Base-by-base conservation (phyloP, 2,329 filamentous ascomycete species). In the Biscogniauxia marginata region DNA sequence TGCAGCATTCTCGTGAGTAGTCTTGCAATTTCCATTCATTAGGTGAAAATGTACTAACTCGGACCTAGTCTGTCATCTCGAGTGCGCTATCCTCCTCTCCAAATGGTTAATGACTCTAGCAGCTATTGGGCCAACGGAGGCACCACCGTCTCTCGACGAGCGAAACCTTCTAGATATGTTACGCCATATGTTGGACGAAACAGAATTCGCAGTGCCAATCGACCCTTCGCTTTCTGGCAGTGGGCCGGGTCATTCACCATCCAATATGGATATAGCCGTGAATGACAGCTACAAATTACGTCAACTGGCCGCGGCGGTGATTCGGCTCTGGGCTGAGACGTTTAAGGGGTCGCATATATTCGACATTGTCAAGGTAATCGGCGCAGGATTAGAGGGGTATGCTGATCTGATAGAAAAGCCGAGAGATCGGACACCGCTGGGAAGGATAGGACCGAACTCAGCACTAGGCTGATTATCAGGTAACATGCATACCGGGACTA, bases 261-360 rank as follows among this genome's bases (percentile, higher is more conserved):
- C 73, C 7, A 70, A 64, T 34, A 72, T 74, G 58, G 79, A 82
- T 48, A 70, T 76, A 44, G 73, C 73, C 19, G 71, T 75, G 9
- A 79, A 74, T 53, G 81, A 85, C 60, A 73, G 76, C 43, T 73
- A 75, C 18, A 82, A 80, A 65, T 68, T 86, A 49, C 75, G 81
- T 16, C 81, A 84, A 63, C 73, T 86, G 4, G 82, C 83, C 0
- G 79, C 77, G 13, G 83, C 83, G 0, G 83, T 86, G 22, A 78
- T 85, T 25, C 75, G 82, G 30, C 74, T 86, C 1, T 86, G 83
- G 83, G 82, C 83, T 0, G 83, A 85, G 66, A 81, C 82, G 1
- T 86, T 86, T 67, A 84, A 84, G 59, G 84, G 83, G 9, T 78
- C 78, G 9, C 83, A 86, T 62, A 80, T 85, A 6, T 86, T 85